Evolutionary conservation across 805 yeast species (phyloP), one percentile per base, ranked within the genome.

Genomic region (Myxozyma neglecta): DNA sequence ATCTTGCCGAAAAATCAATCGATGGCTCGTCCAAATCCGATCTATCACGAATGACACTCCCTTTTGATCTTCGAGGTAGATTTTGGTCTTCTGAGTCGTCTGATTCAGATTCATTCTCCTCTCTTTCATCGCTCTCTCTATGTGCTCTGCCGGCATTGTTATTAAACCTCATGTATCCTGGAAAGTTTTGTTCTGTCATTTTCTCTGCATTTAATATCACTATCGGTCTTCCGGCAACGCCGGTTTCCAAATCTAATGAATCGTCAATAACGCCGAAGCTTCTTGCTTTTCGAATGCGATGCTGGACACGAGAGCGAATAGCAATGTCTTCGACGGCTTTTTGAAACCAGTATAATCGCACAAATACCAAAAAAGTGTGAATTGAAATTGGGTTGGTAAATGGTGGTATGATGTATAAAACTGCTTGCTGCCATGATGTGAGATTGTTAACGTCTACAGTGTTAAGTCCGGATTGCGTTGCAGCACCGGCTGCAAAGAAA

Each of bases 401-500:
- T 65, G 84, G 78, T 35, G 92, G 76, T 2, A 84, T 62, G 11
- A 89, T 66, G 71, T 86, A 90, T 1, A 93, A 74, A 9, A 82
- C 78, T 14, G 91, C 81, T 71, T 93, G 98, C 74, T 94, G 99
- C 75, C 87, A 93, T 49, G 88, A 72, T 0, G 80, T 75, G 59
- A 92, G 67, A 0, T 77, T 74, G 71, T 90, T 90, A 43, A 87
- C 66, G 68, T 90, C 84, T 29, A 89, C 78, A 24, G 97, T 87
- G 72, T 90, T 91, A 58, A 94, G 76, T 0, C 99, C 99, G 0
- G 97, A 96, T 71, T 93, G 97, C 1, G 98, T 90, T 1, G 87
- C 76, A 0, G 94, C 85, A 10, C 96, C 93, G 10, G 86, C 77
- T 0, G 91, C 81, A 58, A 89, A 77, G 73, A 93, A 89, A 39